These are phyloP conservation scores for Comarum palustre DNA, from an alignment of 306 rosid genomes.

Conservation along the genomic window DNA sequence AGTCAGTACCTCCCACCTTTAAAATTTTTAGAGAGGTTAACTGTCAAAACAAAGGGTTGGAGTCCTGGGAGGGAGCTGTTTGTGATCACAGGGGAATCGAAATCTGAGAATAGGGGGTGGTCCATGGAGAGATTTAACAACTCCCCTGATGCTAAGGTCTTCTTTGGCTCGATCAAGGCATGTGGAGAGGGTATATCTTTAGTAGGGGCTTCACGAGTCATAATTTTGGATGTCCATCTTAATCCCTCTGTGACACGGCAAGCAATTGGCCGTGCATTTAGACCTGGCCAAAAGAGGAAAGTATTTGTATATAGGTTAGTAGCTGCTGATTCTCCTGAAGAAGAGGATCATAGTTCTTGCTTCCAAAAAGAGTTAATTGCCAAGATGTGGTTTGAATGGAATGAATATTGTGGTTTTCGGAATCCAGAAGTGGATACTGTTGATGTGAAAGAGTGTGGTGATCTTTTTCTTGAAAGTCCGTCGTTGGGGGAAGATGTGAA, in stretches of 20 bases:
- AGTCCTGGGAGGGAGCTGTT: conserved; percentile 68
- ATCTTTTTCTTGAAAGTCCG: conserved; percentile 59
- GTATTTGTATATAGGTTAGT: conserved; percentile 71
- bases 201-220: conserved; percentile 88
- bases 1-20: conserved; percentile 86
- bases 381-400: conserved; percentile 98
- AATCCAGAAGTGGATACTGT: conserved; percentile 56
- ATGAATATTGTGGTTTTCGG: conserved; percentile 59
- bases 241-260: conserved; percentile 96
- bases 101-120: conserved; percentile 62
- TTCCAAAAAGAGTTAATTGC: conserved; percentile 76
- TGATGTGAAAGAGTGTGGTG: conserved; percentile 55
- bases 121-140: conserved; percentile 80
- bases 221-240: conserved; percentile 76
- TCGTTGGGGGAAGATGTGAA: conserved; percentile 53
- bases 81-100: conserved; percentile 80
- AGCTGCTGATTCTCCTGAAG: conserved; percentile 79
- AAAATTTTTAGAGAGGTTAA: conserved; percentile 77
- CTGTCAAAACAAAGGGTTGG: conserved; percentile 62
- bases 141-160: conserved; percentile 66
- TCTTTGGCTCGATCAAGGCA: conserved; percentile 96
- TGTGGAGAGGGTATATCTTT: conserved; percentile 96
- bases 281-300: conserved; percentile 80
- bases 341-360: conserved; percentile 67
- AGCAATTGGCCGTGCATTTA: conserved; percentile 94